A percentile compares a stretch with the other conserved stretches of the same genome.
Conservation (phyloP, 108 stramenopile genomes). For the Epipyxis sp. region DNA sequence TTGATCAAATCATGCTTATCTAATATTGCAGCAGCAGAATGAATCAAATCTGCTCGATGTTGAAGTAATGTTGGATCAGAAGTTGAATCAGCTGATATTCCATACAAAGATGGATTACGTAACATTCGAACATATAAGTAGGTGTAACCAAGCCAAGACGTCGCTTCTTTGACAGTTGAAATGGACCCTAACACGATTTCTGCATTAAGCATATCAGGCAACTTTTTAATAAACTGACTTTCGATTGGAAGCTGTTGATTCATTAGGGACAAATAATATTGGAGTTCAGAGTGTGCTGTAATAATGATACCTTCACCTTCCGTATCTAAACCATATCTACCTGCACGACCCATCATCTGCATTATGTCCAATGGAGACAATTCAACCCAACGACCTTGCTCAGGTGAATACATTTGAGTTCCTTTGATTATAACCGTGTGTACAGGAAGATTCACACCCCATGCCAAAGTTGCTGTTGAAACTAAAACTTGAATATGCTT, state of each 20-base stretch:
- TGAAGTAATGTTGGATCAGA: conserved; percentile 80
- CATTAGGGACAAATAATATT: conserved; percentile 95
- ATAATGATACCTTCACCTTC: conserved; percentile 99
- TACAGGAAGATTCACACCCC: conserved; percentile 99
- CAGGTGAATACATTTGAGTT: conserved; percentile 98
- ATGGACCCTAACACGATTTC: conserved; percentile 92
- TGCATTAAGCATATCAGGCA: conserved; percentile 95
- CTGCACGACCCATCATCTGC: conserved; percentile 99
- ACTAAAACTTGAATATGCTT: conserved; percentile 91
- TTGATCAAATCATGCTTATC: conserved; percentile 85
- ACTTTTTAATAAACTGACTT: conserved; percentile 85
- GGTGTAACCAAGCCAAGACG: conserved; percentile 95
- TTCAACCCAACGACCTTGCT: conserved; percentile 96
- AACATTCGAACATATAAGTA: conserved; percentile 97
- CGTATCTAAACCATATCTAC: conserved; percentile 95
- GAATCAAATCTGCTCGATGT: conserved; percentile 81
- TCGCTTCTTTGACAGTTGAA: conserved; percentile 82
- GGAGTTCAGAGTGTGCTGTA: conserved; percentile 93
- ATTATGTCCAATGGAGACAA: conserved; percentile 92
- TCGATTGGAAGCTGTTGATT: conserved; percentile 99
- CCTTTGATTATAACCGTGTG: conserved; percentile 99
- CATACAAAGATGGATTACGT: conserved; percentile 84
- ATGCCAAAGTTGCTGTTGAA: conserved; percentile 96
- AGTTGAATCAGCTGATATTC: conserved; percentile 65
- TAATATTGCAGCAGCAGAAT: conserved; percentile 80